Evolutionary conservation across 1,139 yeast species (phyloP).

Genomic region (Pichia sp.): DNA sequence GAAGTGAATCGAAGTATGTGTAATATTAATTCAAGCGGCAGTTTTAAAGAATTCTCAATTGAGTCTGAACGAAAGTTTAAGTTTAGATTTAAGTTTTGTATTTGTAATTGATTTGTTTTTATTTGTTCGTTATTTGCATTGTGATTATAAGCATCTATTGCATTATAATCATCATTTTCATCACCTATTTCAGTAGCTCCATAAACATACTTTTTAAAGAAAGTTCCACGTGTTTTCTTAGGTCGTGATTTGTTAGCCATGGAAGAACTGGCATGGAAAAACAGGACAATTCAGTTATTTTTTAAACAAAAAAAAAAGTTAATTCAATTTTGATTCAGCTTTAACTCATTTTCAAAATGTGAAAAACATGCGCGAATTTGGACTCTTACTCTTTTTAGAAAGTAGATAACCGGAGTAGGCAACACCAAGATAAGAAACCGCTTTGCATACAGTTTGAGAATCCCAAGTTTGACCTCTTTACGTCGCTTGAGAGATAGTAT

Average conservation of each 20-base stretch:
- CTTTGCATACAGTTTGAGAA: not conserved
- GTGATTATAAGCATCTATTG: too few species aligned
- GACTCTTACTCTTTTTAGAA: not conserved
- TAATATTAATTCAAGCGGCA: slow-evolving; percentile 59
- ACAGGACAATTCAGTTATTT: not conserved
- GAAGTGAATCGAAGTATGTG: slow-evolving; percentile 43
- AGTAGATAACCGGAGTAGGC: not conserved
- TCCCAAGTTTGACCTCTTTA: not conserved
- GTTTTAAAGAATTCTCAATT: slow-evolving; percentile 22
- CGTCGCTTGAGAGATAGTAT: not conserved
- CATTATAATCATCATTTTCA: not conserved
- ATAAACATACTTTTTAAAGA: slow-evolving; percentile 67
- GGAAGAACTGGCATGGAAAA: not conserved
- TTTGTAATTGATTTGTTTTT: not conserved
- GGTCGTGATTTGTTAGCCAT: slow-evolving; percentile 88
- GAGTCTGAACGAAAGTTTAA: not conserved
- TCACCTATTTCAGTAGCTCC: slow-evolving; percentile 30
- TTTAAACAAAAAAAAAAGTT: too few species aligned
- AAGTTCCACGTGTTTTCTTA: slow-evolving; percentile 66
- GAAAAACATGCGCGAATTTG: slow-evolving; percentile 1
- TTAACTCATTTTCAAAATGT: not conserved
- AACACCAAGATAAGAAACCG: not conserved
- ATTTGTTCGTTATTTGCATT: not conserved
- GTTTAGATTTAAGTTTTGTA: not conserved
- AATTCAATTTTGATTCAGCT: not conserved